Conservation (phyloP, 805 yeast genomes). For the Lipomyces yamanashiensis region DNA sequence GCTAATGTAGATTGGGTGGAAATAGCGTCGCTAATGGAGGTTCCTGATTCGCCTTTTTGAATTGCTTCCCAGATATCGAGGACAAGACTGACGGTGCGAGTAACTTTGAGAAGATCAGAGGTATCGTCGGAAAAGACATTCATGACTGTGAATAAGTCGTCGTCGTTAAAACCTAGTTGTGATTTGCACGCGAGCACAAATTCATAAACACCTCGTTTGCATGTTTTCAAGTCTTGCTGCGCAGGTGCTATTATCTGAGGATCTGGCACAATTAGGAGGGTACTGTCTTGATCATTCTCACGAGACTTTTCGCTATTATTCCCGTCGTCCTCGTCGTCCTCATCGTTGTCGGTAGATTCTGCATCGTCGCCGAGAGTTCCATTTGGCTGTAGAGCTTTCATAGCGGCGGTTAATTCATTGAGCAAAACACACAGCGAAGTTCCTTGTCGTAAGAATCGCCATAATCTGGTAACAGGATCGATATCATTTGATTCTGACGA, state of each 20-base stretch:
- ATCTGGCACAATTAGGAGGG: slow-evolving; percentile 19
- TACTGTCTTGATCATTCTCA: no score
- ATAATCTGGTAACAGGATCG: slow-evolving; percentile 91
- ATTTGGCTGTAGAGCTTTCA: slow-evolving; percentile 51
- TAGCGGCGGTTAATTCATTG: slow-evolving; percentile 56
- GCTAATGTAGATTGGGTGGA: background rate
- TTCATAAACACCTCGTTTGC: slow-evolving; percentile 88
- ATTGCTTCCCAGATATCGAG: slow-evolving; percentile 51
- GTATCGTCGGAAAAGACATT: slow-evolving; percentile 86
- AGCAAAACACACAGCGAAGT: slow-evolving; percentile 86
- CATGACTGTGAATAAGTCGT: slow-evolving; percentile 84
- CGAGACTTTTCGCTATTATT: no score
- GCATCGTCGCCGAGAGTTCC: background rate
- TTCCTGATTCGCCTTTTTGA: background rate
- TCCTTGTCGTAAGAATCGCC: slow-evolving; percentile 89
- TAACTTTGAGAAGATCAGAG: slow-evolving; percentile 72
- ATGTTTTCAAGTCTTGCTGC: slow-evolving; percentile 77
- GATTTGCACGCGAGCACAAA: slow-evolving; percentile 85
- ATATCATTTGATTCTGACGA: slow-evolving; percentile 58
- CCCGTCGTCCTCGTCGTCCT: background rate
- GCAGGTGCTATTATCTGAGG: slow-evolving; percentile 55
- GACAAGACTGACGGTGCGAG: slow-evolving; percentile 71
- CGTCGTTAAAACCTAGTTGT: slow-evolving; percentile 69
- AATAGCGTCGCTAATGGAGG: background rate
- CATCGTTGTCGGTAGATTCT: background rate